A percentile compares a stretch with the other conserved stretches of the same genome.
Evolutionary conservation across 306 rosid species (phyloP).

Genomic region (Psophocarpus tetragonolobus): DNA sequence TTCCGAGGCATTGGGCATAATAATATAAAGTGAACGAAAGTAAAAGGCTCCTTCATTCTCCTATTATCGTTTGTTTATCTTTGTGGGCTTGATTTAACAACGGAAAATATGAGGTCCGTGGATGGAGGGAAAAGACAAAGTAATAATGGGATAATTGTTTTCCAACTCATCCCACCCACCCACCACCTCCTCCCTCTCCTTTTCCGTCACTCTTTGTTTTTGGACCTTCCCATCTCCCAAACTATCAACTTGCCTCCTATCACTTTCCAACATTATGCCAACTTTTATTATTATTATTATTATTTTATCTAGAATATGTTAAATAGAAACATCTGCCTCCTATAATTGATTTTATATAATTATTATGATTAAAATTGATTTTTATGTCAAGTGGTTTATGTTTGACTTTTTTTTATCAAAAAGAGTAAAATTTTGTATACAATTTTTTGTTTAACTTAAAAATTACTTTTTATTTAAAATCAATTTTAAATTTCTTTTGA

Average conservation of each 20-base stretch:
- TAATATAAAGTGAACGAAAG: background rate
- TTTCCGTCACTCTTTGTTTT: constrained; percentile 24
- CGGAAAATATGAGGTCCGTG: constrained; percentile 9
- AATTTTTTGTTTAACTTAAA: too few relatives aligned
- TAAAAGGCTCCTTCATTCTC: background rate
- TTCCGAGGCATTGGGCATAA: background rate
- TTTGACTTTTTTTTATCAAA: too few relatives aligned
- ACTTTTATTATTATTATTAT: background rate
- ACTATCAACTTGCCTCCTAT: background rate
- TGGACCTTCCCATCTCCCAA: too few relatives aligned
- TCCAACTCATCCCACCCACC: constrained; percentile 15
- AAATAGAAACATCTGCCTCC: too few relatives aligned
- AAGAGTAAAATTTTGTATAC: too few relatives aligned
- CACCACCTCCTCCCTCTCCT: constrained; percentile 22
- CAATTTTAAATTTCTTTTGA: too few relatives aligned
- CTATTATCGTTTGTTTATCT: background rate
- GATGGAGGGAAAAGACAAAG: background rate
- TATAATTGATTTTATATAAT: too few relatives aligned
- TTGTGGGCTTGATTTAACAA: constrained; percentile 25
- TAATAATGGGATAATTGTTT: background rate
- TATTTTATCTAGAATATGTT: background rate
- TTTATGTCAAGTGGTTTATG: too few relatives aligned
- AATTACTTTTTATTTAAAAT: too few relatives aligned
- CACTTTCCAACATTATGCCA: background rate
- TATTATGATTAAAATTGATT: too few relatives aligned